phyloP scores from a whole-genome alignment of 148 eudicot species.

The Fagopyrum tataricum region DNA sequence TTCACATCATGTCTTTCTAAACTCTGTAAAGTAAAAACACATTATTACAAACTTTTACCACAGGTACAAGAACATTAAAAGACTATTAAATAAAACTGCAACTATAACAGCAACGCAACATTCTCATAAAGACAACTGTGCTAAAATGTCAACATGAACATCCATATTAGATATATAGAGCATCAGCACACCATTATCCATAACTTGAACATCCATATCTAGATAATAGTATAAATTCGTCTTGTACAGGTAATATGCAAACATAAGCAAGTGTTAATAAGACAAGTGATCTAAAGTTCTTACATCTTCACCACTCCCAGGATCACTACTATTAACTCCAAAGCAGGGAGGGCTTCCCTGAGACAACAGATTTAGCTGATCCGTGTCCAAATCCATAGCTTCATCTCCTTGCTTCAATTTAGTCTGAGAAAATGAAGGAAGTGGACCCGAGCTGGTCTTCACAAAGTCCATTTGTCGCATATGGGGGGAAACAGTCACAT shows the following conservation, averaged over 20 bases:
- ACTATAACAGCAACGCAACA: neutral
- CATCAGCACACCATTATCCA: neutral
- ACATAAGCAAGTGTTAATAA: neutral
- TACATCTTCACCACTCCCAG: constrained; percentile 33
- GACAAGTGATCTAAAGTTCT: constrained; percentile 14
- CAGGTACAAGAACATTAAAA: neutral
- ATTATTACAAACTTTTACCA: neutral
- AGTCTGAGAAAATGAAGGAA: constrained; percentile 10
- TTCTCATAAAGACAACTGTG: neutral
- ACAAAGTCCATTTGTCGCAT: constrained; percentile 39
- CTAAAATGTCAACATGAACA: neutral
- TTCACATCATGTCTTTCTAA: constrained; percentile 13
- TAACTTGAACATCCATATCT: neutral
- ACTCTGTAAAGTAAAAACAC: neutral
- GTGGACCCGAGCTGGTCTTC: constrained; percentile 11
- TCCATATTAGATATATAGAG: neutral
- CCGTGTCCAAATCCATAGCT: constrained; percentile 29
- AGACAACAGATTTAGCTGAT: constrained; percentile 35
- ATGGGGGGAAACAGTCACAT: constrained; percentile 42
- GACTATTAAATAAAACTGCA: neutral
- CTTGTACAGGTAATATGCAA: neutral
- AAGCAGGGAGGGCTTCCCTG: constrained; percentile 36
- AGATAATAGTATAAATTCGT: neutral
- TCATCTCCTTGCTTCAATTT: constrained; percentile 18
- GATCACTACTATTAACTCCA: constrained; percentile 26